These are phyloP conservation scores for Puccinia horiana DNA, from an alignment of 1,284 basidiomycete species.

Conservation along the genomic window DNA sequence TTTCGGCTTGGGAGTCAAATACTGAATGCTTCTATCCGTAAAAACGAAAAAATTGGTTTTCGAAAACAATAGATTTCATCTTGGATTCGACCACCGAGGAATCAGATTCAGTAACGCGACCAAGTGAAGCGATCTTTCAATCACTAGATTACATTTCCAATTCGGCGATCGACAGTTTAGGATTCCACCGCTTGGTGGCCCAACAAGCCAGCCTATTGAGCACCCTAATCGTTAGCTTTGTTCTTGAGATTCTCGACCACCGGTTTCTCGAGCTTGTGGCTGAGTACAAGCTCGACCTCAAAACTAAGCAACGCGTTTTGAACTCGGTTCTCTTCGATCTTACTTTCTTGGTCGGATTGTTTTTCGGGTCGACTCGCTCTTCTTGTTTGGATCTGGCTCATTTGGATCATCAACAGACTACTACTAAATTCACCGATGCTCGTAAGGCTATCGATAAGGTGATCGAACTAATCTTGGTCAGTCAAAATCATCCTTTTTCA, in stretches of 20 bases:
- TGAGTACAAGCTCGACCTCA: neutral
- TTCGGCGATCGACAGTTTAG: neutral
- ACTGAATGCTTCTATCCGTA: neutral
- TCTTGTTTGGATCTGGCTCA: neutral
- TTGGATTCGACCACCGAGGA: neutral
- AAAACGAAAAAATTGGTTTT: neutral
- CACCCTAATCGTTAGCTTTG: neutral
- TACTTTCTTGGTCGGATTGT: neutral
- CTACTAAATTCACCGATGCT: neutral
- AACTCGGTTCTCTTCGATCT: constrained; percentile 10
- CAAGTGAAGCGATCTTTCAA: neutral
- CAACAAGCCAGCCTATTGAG: neutral
- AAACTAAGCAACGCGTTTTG: neutral
- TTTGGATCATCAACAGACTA: neutral
- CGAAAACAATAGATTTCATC: neutral
- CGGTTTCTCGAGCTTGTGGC: neutral
- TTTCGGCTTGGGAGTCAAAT: neutral
- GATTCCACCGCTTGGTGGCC: neutral
- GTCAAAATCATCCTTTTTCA: neutral
- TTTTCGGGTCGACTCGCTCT: neutral
- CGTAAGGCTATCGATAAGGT: neutral
- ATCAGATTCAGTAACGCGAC: neutral
- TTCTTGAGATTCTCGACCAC: neutral
- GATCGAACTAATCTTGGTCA: neutral
- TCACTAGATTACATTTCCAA: neutral